phyloP scores from a whole-genome alignment of 2,329 filamentous ascomycete species.

The Chrysoporthe puriensis region DNA sequence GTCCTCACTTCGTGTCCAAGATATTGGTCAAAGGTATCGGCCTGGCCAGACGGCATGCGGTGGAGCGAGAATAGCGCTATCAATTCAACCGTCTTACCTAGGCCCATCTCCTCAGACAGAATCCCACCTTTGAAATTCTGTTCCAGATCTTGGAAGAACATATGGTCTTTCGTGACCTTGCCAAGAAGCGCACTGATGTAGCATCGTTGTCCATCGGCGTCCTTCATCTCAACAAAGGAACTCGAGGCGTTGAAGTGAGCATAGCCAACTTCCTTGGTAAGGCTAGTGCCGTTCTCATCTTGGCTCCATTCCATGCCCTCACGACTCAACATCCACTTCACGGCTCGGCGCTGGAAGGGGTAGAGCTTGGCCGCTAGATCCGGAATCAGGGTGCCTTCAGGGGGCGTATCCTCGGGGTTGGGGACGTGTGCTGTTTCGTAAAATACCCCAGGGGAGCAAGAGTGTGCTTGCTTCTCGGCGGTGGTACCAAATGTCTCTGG shows the following conservation, averaged over 20 bases:
- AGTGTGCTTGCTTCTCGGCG: slow-evolving; percentile 11
- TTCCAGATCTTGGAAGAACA: slow-evolving; percentile 44
- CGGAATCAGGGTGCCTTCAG: slow-evolving; percentile 46
- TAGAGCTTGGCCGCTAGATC: slow-evolving; percentile 59
- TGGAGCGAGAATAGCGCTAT: slow-evolving; percentile 72
- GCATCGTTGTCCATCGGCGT: slow-evolving; percentile 47
- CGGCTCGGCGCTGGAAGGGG: slow-evolving; percentile 72
- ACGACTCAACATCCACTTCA: slow-evolving; percentile 70
- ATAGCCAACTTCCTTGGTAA: slow-evolving; percentile 34
- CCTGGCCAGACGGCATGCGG: slow-evolving; percentile 40
- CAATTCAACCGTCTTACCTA: slow-evolving; percentile 80
- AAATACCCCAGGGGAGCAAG: slow-evolving; percentile 59
- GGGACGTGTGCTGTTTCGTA: slow-evolving; percentile 72
- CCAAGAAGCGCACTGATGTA: slow-evolving; percentile 64
- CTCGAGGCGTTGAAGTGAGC: slow-evolving; percentile 37
- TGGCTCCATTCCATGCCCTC: slow-evolving; percentile 61
- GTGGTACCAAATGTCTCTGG: slow-evolving; percentile 21
- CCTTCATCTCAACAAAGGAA: slow-evolving; percentile 49
- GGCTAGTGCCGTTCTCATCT: slow-evolving; percentile 28
- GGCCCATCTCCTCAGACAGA: slow-evolving; percentile 80
- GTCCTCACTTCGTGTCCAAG: slow-evolving; percentile 49
- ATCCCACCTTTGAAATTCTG: slow-evolving; percentile 64
- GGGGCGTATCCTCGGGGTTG: slow-evolving; percentile 43
- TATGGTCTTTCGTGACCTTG: slow-evolving; percentile 55
- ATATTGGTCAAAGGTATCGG: slow-evolving; percentile 41